A percentile compares a stretch with the other conserved stretches of the same genome.
Conservation (phyloP, 148 eudicot species). For the Limonium bicolor region DNA sequence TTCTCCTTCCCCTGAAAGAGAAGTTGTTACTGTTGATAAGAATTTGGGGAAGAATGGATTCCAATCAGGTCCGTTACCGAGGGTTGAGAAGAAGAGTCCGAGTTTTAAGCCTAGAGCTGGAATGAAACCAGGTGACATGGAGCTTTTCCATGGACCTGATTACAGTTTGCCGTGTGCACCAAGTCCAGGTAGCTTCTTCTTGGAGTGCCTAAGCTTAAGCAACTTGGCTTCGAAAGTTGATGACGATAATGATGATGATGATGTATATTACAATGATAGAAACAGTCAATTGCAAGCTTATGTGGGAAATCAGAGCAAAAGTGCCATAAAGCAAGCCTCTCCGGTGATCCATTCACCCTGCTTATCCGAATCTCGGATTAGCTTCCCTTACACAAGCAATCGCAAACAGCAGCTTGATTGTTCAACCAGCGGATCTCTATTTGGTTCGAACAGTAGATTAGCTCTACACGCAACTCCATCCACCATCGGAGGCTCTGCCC, state of each 20-base stretch:
- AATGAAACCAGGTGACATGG: slow-evolving; percentile 20
- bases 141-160: slow-evolving; percentile 26
- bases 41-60: slow-evolving; percentile 9
- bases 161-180: slow-evolving; percentile 55
- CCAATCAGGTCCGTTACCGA: slow-evolving; percentile 23
- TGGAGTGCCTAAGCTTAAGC: slow-evolving; percentile 74
- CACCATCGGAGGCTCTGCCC: slow-evolving; percentile 81
- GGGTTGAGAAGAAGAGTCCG: slow-evolving; percentile 15
- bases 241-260: slow-evolving; percentile 27
- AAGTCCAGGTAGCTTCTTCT: slow-evolving; percentile 75
- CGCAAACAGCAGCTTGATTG: slow-evolving; percentile 11
- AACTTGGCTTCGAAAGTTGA: slow-evolving; percentile 59
- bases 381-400: slow-evolving; percentile 19
- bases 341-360: slow-evolving; percentile 18
- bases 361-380: slow-evolving; percentile 13
- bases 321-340: too few species aligned
- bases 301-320: too few species aligned
- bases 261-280: slow-evolving; percentile 24
- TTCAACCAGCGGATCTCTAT: slow-evolving; percentile 14
- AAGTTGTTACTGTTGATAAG: slow-evolving; percentile 9
- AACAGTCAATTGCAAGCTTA: slow-evolving; percentile 33
- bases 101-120: slow-evolving; percentile 16
- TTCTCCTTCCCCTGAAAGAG: slow-evolving; percentile 6
- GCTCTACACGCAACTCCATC: slow-evolving; percentile 40
- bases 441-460: slow-evolving; percentile 41